Evolutionary conservation across 305 asterid genomes (phyloP).

Genomic region (Plantago coronopus): DNA sequence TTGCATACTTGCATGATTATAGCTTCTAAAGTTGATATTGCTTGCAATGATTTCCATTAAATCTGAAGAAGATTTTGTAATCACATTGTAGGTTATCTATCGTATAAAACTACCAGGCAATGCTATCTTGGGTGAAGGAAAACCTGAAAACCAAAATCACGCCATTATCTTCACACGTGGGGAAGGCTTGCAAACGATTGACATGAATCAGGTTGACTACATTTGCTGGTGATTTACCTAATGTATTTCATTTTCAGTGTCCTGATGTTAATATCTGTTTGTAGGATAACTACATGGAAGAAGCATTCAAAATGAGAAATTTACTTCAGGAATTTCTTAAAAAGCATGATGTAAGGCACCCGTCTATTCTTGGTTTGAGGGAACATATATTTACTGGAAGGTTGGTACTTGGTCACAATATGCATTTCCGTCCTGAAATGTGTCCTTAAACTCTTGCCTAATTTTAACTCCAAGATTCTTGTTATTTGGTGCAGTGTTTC

Average conservation of each 20-base stretch:
- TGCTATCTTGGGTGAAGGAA: constrained; percentile 96
- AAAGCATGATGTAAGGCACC: constrained; percentile 86
- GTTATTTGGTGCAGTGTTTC: constrained; percentile 81
- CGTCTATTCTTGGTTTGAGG: constrained; percentile 92
- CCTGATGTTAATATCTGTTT: constrained; percentile 28
- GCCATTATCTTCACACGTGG: constrained; percentile 98
- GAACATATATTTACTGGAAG: constrained; percentile 99
- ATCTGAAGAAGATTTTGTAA: constrained; percentile 13
- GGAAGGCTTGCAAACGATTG: constrained; percentile 96
- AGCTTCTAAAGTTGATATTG: constrained; percentile 10
- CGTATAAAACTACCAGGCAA: constrained; percentile 95
- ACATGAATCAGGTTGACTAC: constrained; percentile 61
- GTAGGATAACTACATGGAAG: constrained; percentile 99
- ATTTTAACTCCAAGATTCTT: constrained; percentile 23
- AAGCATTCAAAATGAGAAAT: constrained; percentile 98
- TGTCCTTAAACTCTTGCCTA: constrained; percentile 10
- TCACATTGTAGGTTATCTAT: constrained; percentile 61
- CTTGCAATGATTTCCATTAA: constrained; percentile 5
- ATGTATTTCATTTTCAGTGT: constrained; percentile 10
- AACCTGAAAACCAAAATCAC: constrained; percentile 99
- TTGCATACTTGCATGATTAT: constrained; percentile 5
- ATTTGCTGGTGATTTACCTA: constrained; percentile 10
- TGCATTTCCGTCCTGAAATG: constrained; percentile 17
- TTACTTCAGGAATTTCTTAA: constrained; percentile 91
- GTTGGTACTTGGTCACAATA: constrained; percentile 33